Conservation (phyloP, 371 early-diverging fungal species). For the Apophysomyces ossiformis region DNA sequence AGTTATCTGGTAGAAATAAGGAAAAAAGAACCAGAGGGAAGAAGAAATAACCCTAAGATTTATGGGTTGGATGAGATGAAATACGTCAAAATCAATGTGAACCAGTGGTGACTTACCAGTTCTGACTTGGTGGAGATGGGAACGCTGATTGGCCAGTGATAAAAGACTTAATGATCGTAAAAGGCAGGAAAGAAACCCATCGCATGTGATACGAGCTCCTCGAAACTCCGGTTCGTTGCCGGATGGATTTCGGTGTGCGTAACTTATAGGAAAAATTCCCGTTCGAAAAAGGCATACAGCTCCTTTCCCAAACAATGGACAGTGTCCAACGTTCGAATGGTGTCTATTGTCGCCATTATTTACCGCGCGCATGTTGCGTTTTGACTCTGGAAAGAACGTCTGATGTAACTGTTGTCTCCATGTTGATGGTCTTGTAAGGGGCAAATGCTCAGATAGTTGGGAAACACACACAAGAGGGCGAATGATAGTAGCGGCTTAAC, state of each 20-base stretch:
- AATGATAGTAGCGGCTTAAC: too few relatives aligned
- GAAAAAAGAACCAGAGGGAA: conserved; percentile 10
- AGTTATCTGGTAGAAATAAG: conserved; percentile 10
- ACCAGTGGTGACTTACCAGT: conserved; percentile 8
- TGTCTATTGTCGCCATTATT: too few relatives aligned
- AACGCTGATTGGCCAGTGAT: conserved; percentile 2
- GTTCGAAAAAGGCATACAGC: too few relatives aligned
- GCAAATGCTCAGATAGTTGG: too few relatives aligned
- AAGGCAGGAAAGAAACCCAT: not conserved
- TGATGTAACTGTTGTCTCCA: too few relatives aligned
- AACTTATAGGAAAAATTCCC: too few relatives aligned
- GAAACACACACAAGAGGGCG: too few relatives aligned
- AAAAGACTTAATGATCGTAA: not conserved
- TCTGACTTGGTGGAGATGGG: conserved; percentile 9
- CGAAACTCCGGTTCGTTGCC: not conserved
- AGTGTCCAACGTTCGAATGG: too few relatives aligned
- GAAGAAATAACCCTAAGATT: not conserved
- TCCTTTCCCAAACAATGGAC: too few relatives aligned
- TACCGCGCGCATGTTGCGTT: too few relatives aligned
- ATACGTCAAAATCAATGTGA: conserved; percentile 11
- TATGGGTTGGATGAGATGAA: conserved; percentile 7
- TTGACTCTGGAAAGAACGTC: too few relatives aligned
- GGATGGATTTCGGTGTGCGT: not conserved
- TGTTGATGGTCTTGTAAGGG: too few relatives aligned
- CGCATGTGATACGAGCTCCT: not conserved